Conservation (phyloP, 2,329 filamentous ascomycete species). For the Triangularia setosa region DNA sequence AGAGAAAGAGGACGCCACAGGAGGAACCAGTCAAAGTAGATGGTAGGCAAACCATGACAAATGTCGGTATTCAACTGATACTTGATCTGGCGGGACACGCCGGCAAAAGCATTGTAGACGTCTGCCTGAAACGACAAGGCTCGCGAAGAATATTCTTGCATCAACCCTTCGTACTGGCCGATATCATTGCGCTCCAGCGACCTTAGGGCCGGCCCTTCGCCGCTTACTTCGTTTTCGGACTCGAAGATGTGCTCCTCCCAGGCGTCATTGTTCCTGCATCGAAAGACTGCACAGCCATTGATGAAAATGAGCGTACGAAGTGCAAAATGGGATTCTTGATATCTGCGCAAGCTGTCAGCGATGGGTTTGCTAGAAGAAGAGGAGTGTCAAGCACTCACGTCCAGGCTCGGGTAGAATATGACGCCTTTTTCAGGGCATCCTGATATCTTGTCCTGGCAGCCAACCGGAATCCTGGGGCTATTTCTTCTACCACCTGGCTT, state of each 20-base stretch:
- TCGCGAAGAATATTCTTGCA: slow-evolving; percentile 4
- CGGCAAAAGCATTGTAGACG: slow-evolving; percentile 7
- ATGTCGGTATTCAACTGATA: slow-evolving; percentile 1
- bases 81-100: not conserved
- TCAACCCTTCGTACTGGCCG: slow-evolving; percentile 2
- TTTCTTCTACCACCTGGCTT: not conserved
- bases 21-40: slow-evolving; percentile 12
- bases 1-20: slow-evolving; percentile 6
- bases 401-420: not conserved
- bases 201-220: not conserved
- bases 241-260: not conserved
- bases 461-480: not conserved
- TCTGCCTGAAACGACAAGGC: not conserved
- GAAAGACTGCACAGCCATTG: not conserved
- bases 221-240: not conserved
- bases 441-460: not conserved
- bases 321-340: not conserved
- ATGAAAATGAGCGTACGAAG: not conserved
- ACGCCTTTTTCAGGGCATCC: not conserved
- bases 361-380: not conserved
- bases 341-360: not conserved
- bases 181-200: not conserved
- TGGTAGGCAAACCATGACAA: slow-evolving; percentile 4
- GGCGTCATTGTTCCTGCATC: not conserved
- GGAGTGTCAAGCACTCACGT: not conserved